Percentiles rank a stretch among this genome's conserved stretches.
Evolutionary conservation across 305 asterid genomes (phyloP).

Genomic region (Solanum hybrid): DNA sequence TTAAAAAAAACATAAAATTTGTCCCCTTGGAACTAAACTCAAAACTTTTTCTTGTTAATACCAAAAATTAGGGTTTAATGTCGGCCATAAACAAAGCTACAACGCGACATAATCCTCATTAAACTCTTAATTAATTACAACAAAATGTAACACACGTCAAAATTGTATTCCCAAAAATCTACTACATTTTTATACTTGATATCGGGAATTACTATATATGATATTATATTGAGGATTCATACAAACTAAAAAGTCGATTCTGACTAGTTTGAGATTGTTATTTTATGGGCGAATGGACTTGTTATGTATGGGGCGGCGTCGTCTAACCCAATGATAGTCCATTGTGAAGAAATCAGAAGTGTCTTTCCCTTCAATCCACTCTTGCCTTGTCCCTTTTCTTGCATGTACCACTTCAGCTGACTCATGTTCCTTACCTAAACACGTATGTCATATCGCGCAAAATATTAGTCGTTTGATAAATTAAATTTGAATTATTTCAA

Average conservation of each 20-base stretch:
- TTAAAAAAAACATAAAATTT: background rate
- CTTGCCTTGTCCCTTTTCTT: slow-evolving; percentile 40
- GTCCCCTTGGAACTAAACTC: slow-evolving; percentile 14
- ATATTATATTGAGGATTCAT: background rate
- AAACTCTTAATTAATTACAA: background rate
- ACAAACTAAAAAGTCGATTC: background rate
- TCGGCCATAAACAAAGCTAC: slow-evolving; percentile 39
- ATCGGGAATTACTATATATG: background rate
- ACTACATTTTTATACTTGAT: background rate
- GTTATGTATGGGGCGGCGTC: slow-evolving; percentile 62
- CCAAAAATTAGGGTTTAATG: slow-evolving; percentile 34
- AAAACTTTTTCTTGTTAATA: slow-evolving; percentile 12
- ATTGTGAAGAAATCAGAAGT: slow-evolving; percentile 41
- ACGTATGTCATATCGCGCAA: no score
- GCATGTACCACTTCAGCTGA: slow-evolving; percentile 13
- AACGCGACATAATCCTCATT: slow-evolving; percentile 32
- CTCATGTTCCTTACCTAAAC: no score
- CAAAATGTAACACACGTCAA: slow-evolving; percentile 5
- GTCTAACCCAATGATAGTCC: slow-evolving; percentile 53
- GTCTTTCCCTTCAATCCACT: slow-evolving; percentile 29
- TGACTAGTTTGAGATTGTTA: background rate
- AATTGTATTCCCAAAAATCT: slow-evolving; percentile 12
- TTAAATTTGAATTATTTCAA: no score
- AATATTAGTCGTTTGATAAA: no score
- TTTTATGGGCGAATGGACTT: slow-evolving; percentile 43